Evolutionary conservation across 2,329 filamentous ascomycete genomes (phyloP), one percentile per base, ranked within the genome.

Genomic region (Phoma sp.): DNA sequence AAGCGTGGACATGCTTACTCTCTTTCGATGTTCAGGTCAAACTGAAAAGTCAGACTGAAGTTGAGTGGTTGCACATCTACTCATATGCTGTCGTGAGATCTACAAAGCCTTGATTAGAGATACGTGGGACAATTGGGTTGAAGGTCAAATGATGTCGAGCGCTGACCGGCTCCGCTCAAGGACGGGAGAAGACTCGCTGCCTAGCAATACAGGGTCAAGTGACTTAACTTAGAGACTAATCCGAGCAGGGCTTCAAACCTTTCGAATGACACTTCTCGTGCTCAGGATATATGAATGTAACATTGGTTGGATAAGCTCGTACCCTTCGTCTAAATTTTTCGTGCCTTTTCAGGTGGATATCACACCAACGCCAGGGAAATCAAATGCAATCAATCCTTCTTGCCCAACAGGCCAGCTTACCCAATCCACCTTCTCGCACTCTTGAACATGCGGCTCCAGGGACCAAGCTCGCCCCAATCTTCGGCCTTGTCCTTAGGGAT

Each of bases 371-470:
- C 52, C 52, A 7, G 12, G 41, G 33, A 33, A 39, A 32, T 45
- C 36, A 50, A 40, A 55, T 55, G 41, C 46, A 48, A 36, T 33
- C 9, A 17, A 39, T 35, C 22, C 5, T 43, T 36, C 35, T 21
- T 35, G 19, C 4, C 32, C 24, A 29, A 13, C 15, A 8, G 19
- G 17, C 19, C 37, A 21, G 22, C 46, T 63, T 73, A 88, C 50
- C 90, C 91, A 68, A 96, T 90, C 93, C 93, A 96, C 74, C 88
- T 85, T 74, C 93, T 88, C 6, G 91, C 92, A 72, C 90, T 96
- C 79, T 87, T 88, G 80, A 96, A 96, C 79, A 96, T 82, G 70
- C 91, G 84, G 60, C 89, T 82, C 92, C 92, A 96, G 19, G 93
- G 92, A 1, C 91, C 90, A 72, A 88, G 89, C 63, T 92, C 88